A percentile compares a stretch with the other conserved stretches of the same genome.
Evolutionary conservation across 441 rosid species (phyloP).

Genomic region (Populus hybrid): DNA sequence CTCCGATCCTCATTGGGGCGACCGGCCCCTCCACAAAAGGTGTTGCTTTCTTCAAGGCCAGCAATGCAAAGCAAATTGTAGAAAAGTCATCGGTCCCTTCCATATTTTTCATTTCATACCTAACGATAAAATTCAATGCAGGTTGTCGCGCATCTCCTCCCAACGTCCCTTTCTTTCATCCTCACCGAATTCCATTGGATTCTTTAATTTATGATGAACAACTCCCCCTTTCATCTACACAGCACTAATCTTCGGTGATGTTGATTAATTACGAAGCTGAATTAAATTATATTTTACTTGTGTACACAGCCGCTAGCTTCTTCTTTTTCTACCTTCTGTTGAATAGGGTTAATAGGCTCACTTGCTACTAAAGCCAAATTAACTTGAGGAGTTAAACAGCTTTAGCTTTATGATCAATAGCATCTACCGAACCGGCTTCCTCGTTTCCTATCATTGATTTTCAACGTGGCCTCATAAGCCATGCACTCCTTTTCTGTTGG

Average conservation of each 20-base stretch:
- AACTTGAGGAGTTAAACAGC: neutral
- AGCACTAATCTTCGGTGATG: neutral
- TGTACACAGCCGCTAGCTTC: neutral
- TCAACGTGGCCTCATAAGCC: neutral
- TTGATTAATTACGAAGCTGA: neutral
- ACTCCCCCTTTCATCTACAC: neutral
- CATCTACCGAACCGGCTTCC: neutral
- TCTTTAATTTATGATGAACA: neutral
- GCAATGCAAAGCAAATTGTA: neutral
- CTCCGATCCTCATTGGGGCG: constrained; percentile 19
- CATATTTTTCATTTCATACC: neutral
- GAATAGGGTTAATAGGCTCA: too few species aligned
- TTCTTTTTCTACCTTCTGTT: neutral
- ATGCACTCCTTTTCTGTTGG: neutral
- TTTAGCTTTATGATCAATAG: neutral
- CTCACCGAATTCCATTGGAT: neutral
- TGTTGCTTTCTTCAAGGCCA: neutral
- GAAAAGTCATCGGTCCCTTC: neutral
- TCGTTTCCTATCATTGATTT: neutral
- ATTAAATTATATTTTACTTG: too few species aligned
- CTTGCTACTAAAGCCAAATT: neutral
- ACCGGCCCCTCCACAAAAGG: constrained; percentile 19
- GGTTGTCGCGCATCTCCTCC: neutral
- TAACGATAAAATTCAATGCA: neutral
- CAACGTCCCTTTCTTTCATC: constrained; percentile 9